These are phyloP conservation scores for Schizonepeta tenuifolia DNA, from an alignment of 257 asterid genomes.

Conservation along the genomic window DNA sequence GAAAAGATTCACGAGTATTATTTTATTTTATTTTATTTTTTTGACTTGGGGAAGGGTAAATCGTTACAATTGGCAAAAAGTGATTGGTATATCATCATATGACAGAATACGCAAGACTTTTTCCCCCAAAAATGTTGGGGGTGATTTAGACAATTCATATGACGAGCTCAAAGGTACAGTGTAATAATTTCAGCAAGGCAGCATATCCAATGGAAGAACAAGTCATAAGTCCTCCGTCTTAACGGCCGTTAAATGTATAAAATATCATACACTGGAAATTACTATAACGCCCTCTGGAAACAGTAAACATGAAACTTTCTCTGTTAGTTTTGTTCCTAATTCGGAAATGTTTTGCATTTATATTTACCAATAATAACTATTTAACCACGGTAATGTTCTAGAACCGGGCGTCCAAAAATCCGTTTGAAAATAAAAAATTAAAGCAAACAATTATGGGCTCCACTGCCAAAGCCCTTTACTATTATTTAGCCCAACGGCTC, in stretches of 20 bases:
- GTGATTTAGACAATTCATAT: constrained; percentile 7
- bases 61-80: neutral
- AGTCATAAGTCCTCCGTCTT: constrained; percentile 29
- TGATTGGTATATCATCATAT: constrained; percentile 21
- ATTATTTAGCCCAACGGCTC: constrained; percentile 1
- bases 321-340: neutral
- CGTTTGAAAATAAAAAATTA: constrained; percentile 4
- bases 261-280: neutral
- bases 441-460: constrained; percentile 26
- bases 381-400: constrained; percentile 29
- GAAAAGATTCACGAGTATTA: neutral
- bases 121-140: neutral
- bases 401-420: constrained; percentile 43
- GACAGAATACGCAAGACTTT: neutral
- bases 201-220: constrained; percentile 24
- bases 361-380: neutral
- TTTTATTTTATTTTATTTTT: too few species aligned
- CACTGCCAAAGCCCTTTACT: neutral
- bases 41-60: too few species aligned
- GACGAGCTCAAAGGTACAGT: neutral
- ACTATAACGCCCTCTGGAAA: neutral
- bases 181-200: neutral
- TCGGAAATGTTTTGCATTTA: too few species aligned
- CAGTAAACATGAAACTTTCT: too few species aligned
- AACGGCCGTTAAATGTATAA: constrained; percentile 28